Evolutionary conservation across 805 yeast genomes (phyloP), one percentile per base, ranked within the genome.

Genomic region (Saturnispora mendoncae): DNA sequence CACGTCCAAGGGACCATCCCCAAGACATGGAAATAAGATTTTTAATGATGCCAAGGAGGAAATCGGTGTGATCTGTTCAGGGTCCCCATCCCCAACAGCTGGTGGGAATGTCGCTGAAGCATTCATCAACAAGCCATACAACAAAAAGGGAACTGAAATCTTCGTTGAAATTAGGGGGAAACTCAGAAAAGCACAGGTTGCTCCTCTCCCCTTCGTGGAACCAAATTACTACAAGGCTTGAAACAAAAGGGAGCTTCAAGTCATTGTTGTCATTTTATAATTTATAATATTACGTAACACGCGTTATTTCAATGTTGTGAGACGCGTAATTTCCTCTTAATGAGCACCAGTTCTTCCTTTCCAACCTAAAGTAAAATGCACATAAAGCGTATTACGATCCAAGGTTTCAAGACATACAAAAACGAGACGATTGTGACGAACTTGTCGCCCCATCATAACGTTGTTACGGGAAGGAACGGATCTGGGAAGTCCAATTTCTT

Each of bases 401-500:
- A 86, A 57, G 97, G 97, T 27, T 90, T 90, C 67, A 87, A 86
- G 62, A 87, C 97, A 47, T 90, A 87, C 58, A 82, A 83, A 61
- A 81, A 84, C 53, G 78, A 85, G 31, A 84, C 95, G 0, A 71
- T 76, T 4, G 74, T 88, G 10, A 92, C 83, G 32, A 68, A 75
- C 13, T 66, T 92, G 25, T 81, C 94, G 1, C 90, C 94, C 0
- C 76, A 76, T 41, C 82, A 80, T 55, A 90, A 90, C 62, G 94
- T 90, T 17, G 78, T 83, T 13, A 86, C 88, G 25, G 97, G 97
- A 2, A 66, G 95, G 38, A 88, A 88, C 61, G 97, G 97, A n/a
- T 84, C 95, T 7, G 98, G 98, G 7, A 90, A 92, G 58, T 84
- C 95, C 31, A 90, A 92, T 60, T 83, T 90, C 62, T 92, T 90